Percentiles rank a stretch among this genome's conserved stretches.
Conservation (phyloP, 352 stramenopile species). For the Thalassiosira mediterranea region DNA sequence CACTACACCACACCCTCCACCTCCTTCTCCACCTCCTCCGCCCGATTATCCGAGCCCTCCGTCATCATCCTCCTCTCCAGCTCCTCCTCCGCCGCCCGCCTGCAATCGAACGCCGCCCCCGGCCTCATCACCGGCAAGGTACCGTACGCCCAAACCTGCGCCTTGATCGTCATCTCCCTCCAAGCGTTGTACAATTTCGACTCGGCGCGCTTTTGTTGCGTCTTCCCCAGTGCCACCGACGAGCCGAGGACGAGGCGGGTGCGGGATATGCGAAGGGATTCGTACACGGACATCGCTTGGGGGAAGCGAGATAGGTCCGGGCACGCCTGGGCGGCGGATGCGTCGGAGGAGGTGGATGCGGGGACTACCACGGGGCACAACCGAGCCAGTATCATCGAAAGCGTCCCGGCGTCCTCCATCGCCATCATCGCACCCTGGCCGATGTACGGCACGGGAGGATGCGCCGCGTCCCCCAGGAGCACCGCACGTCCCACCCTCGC, state of each 20-base stretch:
- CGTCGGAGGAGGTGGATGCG: too few relatives aligned
- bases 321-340: too few relatives aligned
- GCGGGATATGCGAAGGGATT: conserved; percentile 52
- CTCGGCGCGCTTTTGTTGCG: conserved; percentile 65
- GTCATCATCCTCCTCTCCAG: conserved; percentile 16
- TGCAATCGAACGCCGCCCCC: conserved; percentile 63
- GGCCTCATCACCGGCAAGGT: conserved; percentile 59
- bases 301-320: conserved; percentile 31
- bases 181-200: conserved; percentile 59
- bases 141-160: conserved; percentile 65
- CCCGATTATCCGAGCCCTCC: too few relatives aligned
- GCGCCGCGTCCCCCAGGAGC: conserved; percentile 67
- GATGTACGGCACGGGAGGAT: conserved; percentile 71
- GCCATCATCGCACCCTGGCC: conserved; percentile 73
- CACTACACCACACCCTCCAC: too few relatives aligned
- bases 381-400: conserved; percentile 50
- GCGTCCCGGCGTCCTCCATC: conserved; percentile 68
- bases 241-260: conserved; percentile 47
- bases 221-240: conserved; percentile 49
- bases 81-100: conserved; percentile 27
- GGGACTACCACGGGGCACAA: conserved; percentile 52
- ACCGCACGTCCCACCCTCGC: conserved; percentile 34
- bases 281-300: conserved; percentile 55
- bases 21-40: too few relatives aligned
- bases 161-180: conserved; percentile 58